phyloP scores from a whole-genome alignment of 1,284 basidiomycete genomes.

The Cystobasidium slooffiae region DNA sequence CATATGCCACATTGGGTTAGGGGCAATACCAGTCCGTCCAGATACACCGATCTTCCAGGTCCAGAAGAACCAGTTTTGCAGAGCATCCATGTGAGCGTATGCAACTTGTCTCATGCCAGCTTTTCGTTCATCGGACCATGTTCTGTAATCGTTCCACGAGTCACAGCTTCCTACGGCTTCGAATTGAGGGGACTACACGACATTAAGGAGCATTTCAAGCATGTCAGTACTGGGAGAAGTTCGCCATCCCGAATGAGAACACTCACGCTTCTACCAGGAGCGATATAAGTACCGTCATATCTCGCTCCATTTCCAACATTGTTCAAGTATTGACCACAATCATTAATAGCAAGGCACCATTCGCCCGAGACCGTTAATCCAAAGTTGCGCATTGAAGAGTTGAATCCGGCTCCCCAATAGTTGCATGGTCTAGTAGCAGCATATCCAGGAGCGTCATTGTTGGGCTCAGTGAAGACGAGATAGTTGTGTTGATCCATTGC shows the following conservation, averaged over 20 bases:
- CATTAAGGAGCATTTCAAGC: no score
- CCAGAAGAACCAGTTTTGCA: slow-evolving; percentile 88
- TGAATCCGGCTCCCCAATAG: slow-evolving; percentile 50
- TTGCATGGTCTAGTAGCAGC: slow-evolving; percentile 50
- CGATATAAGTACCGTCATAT: slow-evolving; percentile 53
- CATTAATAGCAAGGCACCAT: slow-evolving; percentile 51
- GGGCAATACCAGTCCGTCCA: slow-evolving; percentile 65
- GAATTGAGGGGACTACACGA: slow-evolving; percentile 31
- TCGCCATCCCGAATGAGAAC: no score
- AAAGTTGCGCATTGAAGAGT: slow-evolving; percentile 49
- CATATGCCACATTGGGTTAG: slow-evolving; percentile 65
- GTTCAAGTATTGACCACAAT: slow-evolving; percentile 53
- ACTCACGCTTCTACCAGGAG: slow-evolving; percentile 39
- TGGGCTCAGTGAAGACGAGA: slow-evolving; percentile 48
- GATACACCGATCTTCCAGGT: slow-evolving; percentile 89
- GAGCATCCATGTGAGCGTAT: slow-evolving; percentile 44
- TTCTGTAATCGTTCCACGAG: slow-evolving; percentile 47
- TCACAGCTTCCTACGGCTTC: slow-evolving; percentile 48
- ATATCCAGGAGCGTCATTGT: slow-evolving; percentile 44
- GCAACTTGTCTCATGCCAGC: slow-evolving; percentile 38
- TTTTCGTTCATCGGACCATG: slow-evolving; percentile 43
- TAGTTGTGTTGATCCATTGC: slow-evolving; percentile 71
- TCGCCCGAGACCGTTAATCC: slow-evolving; percentile 56
- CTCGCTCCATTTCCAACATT: slow-evolving; percentile 51
- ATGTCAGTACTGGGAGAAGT: no score